Conservation (phyloP, 2,329 filamentous ascomycete genomes). For the Trichoderma gracile region DNA sequence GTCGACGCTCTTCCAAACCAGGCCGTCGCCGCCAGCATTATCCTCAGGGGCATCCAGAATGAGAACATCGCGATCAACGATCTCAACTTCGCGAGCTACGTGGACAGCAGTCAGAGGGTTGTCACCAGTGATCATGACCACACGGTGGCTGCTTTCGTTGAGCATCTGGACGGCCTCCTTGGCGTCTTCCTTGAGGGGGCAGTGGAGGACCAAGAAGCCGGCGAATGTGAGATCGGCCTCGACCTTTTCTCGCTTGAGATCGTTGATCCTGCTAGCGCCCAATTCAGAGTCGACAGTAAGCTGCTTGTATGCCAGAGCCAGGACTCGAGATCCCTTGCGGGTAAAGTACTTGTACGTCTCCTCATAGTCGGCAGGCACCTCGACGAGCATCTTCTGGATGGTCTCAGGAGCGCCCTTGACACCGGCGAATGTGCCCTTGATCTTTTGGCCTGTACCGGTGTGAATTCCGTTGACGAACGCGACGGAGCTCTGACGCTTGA, state of each 20-base stretch:
- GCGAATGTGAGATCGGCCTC: conserved; percentile 85
- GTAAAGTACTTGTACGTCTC: conserved; percentile 99
- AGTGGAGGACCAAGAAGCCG: conserved; percentile 93
- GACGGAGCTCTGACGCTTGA: conserved; percentile 95
- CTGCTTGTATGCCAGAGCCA: conserved; percentile 92
- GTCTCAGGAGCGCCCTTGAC: conserved; percentile 98
- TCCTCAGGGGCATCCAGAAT: conserved; percentile 95
- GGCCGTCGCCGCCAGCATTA: conserved; percentile 73
- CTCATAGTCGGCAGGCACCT: conserved; percentile 84
- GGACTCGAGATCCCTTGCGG: conserved; percentile 88
- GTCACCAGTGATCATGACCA: conserved; percentile 99
- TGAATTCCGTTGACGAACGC: conserved; percentile 77
- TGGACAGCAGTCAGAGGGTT: conserved; percentile 96
- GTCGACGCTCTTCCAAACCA: conserved; percentile 94
- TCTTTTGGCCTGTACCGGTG: conserved; percentile 69
- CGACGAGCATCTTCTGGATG: conserved; percentile 87
- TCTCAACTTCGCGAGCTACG: conserved; percentile 92
- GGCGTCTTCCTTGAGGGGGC: conserved; percentile 93
- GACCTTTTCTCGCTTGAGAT: conserved; percentile 89
- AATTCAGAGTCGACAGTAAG: conserved; percentile 80
- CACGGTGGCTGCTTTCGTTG: conserved; percentile 97
- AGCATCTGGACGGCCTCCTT: conserved; percentile 93
- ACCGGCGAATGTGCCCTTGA: conserved; percentile 84
- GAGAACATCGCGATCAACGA: conserved; percentile 91
- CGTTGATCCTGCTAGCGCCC: conserved; percentile 82